Conservation (phyloP, 176 grass and related monocot species). For the Avena eriantha region DNA sequence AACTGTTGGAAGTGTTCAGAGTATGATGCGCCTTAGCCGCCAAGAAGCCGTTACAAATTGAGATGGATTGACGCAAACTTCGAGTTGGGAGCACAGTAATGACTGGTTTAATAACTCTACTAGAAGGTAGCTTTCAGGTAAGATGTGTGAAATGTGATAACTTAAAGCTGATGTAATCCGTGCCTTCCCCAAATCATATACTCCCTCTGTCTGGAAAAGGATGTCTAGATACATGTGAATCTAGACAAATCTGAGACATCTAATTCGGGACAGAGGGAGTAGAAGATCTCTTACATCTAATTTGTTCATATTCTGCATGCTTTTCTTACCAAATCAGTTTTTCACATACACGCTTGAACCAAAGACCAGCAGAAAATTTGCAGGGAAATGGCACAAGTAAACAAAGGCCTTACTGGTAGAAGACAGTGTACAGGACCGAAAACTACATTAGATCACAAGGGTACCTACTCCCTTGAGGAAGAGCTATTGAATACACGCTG, state of each 20-base stretch:
- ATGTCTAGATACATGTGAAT: too few species aligned
- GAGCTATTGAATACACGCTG: neutral
- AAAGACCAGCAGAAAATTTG: neutral
- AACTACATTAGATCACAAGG: neutral
- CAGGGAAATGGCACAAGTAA: neutral
- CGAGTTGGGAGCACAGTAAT: neutral
- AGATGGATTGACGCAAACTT: neutral
- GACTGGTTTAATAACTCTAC: neutral
- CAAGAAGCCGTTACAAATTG: neutral
- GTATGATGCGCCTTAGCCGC: neutral
- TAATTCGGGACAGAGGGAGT: too few species aligned
- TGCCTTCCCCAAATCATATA: neutral
- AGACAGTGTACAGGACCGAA: neutral
- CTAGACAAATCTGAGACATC: too few species aligned
- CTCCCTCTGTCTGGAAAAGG: too few species aligned
- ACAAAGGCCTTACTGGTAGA: neutral
- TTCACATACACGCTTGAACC: neutral
- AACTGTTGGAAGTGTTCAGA: neutral
- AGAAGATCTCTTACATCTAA: neutral
- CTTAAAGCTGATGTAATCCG: neutral
- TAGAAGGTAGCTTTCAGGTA: neutral
- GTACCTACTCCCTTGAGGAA: neutral
- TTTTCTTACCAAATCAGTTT: constrained; percentile 4
- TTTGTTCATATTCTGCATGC: neutral
- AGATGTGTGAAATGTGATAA: neutral